Evolutionary conservation across 371 early-diverging fungal species (phyloP), one percentile per base, ranked within the genome.

Genomic region (Rhizopus microsporus): DNA sequence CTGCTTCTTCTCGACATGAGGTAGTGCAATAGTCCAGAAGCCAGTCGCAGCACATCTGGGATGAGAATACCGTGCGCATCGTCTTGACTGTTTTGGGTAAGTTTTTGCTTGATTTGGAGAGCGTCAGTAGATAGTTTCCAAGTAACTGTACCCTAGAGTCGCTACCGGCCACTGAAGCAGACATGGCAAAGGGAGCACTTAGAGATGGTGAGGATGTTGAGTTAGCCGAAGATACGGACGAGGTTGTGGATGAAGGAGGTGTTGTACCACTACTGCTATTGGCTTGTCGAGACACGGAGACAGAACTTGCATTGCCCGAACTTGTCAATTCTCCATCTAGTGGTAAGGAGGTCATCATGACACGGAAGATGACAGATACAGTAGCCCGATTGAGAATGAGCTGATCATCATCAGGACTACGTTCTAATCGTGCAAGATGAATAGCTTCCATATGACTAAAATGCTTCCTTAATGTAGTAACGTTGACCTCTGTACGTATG

Each of bases 1-100:
- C 71, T 0, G 86, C 85, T 58, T 90, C 91, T 49, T 85, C 81
- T n/a, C 77, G 76, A 29, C 81, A 77, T 35, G 86, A 75, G 7
- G 82, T 83, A 0, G 86, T 79, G 5, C 81, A 78, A 51, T 82
- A 76, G 15, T 81, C 83, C 15, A 86, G 50, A 12, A 90, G 63
- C 88, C 88, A 88, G 23, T 85, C 88, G 31, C 77, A 76, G 33
- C 72, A 71, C 46, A 75, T 59, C 40, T 71, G 74, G 3, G 76
- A 68, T 4, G 74, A 72, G 37, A 79, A 75, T 0, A 79, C 71
- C 1, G 78, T 61, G 5, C 72, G 67, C 61, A 77, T 74, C 8
- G 53, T 62, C 34, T 64, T 73, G 43, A 40, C 45, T 10, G 51
- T 60, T 51, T 65, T 66, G 7, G 47, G 15, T 30, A 48, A 51